Percentiles rank a stretch among this genome's conserved stretches.
phyloP scores from a whole-genome alignment of 176 grass and related monocot species.

The Musa schizocarpa region DNA sequence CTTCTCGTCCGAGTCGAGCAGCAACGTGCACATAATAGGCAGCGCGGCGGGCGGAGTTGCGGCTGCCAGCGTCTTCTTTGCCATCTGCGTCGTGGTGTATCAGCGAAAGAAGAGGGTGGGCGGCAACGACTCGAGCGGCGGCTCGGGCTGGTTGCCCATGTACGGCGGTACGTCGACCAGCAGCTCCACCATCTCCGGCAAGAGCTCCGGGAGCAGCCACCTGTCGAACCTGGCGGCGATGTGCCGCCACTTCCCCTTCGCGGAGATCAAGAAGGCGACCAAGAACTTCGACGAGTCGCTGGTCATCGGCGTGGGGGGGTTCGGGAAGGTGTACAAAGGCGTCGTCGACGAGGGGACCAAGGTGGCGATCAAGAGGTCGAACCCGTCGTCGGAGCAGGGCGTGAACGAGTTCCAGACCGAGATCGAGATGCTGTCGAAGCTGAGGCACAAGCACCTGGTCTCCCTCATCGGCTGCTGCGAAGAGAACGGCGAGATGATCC shows the following conservation, averaged over 20 bases:
- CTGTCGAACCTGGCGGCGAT: conserved; percentile 10
- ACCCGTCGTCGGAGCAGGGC: conserved; percentile 9
- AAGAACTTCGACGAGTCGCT: conserved; percentile 20
- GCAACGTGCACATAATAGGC: neutral
- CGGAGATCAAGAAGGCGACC: conserved; percentile 7
- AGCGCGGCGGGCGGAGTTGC: conserved; percentile 3
- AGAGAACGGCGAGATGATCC: conserved; percentile 17
- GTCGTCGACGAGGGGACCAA: conserved; percentile 6
- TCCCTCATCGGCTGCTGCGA: conserved; percentile 15
- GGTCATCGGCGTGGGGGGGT: conserved; percentile 12
- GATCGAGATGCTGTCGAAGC: conserved; percentile 19
- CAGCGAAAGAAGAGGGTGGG: neutral
- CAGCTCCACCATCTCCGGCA: neutral
- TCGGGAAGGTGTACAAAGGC: conserved; percentile 14
- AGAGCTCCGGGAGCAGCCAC: conserved; percentile 1
- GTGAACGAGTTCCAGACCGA: conserved; percentile 19
- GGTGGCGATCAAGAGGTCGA: conserved; percentile 16
- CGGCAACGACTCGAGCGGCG: neutral
- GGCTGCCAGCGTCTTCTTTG: neutral
- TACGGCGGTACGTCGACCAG: neutral
- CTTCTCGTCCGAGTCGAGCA: neutral
- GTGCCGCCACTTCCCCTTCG: conserved; percentile 14
- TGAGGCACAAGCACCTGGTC: conserved; percentile 15
- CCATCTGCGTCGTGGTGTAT: neutral
- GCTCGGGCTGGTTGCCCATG: neutral